Conservation (phyloP, 306 rosid genomes). For the Abrus precatorius region DNA sequence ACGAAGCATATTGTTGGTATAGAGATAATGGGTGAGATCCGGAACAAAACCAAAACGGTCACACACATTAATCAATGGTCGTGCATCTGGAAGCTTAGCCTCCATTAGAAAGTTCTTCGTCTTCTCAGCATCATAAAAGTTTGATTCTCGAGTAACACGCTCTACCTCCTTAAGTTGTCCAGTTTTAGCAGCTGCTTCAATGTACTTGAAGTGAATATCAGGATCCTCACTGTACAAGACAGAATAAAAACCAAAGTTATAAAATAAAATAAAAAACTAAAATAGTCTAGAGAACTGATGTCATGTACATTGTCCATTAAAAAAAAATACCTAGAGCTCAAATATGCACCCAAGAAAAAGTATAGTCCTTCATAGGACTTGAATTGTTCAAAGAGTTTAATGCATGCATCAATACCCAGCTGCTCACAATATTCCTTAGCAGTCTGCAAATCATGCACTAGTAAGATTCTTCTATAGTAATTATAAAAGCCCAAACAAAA, state of each 20-base stretch:
- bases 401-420: conserved; percentile 83
- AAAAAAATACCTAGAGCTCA: conserved; percentile 75
- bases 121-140: conserved; percentile 81
- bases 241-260: conserved; percentile 5
- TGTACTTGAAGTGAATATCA: conserved; percentile 85
- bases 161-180: conserved; percentile 90
- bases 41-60: conserved; percentile 92
- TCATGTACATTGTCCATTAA: background rate
- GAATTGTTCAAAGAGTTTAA: conserved; percentile 83
- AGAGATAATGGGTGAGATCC: conserved; percentile 87
- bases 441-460: conserved; percentile 56
- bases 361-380: conserved; percentile 88
- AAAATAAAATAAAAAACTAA: background rate
- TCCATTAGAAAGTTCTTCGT: conserved; percentile 86
- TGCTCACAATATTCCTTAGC: conserved; percentile 91
- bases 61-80: conserved; percentile 86
- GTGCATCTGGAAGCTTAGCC: conserved; percentile 86
- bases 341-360: conserved; percentile 82
- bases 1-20: conserved; percentile 84
- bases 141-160: conserved; percentile 85
- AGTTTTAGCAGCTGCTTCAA: conserved; percentile 89
- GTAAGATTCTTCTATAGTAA: conserved; percentile 13
- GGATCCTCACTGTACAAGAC: conserved; percentile 75
- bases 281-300: conserved; percentile 6
- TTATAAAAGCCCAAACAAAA: background rate